Percentiles rank a stretch among this genome's conserved stretches.
Evolutionary conservation across 345 rosid genomes (phyloP).

Genomic region (Salix suchowensis): DNA sequence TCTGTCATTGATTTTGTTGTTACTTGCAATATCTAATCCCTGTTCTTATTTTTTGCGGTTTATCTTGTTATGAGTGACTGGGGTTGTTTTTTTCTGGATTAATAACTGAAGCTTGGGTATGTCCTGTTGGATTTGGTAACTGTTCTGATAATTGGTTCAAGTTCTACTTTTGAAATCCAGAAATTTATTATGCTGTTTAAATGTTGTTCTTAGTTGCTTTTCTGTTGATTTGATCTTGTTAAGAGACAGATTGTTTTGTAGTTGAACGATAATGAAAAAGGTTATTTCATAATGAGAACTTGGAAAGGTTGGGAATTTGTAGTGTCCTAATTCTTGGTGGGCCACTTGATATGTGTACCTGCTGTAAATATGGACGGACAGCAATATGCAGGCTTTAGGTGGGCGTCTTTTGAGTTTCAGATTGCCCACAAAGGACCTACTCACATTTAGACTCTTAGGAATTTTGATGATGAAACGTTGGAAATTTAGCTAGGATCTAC

Average conservation of each 20-base stretch:
- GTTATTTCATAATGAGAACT: neutral
- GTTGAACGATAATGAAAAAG: neutral
- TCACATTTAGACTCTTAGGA: conserved; percentile 8
- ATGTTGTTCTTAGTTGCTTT: neutral
- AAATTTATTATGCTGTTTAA: neutral
- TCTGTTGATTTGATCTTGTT: neutral
- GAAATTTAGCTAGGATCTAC: neutral
- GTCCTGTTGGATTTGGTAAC: neutral
- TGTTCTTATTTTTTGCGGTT: neutral
- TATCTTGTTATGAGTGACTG: neutral
- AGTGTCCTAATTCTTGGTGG: conserved; percentile 79
- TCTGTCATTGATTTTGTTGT: neutral
- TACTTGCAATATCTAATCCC: neutral
- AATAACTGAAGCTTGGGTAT: neutral
- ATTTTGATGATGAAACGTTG: neutral
- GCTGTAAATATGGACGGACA: conserved; percentile 77
- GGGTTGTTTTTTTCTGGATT: neutral
- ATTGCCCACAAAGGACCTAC: conserved; percentile 56
- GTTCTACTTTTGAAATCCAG: neutral
- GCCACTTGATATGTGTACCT: conserved; percentile 57
- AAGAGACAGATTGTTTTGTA: neutral
- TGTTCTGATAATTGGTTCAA: neutral
- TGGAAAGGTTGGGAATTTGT: neutral
- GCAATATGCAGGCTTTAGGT: conserved; percentile 58
- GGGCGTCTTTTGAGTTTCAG: conserved; percentile 40